phyloP scores from a whole-genome alignment of 2,329 filamentous ascomycete species.

The Catunica adiposa region DNA sequence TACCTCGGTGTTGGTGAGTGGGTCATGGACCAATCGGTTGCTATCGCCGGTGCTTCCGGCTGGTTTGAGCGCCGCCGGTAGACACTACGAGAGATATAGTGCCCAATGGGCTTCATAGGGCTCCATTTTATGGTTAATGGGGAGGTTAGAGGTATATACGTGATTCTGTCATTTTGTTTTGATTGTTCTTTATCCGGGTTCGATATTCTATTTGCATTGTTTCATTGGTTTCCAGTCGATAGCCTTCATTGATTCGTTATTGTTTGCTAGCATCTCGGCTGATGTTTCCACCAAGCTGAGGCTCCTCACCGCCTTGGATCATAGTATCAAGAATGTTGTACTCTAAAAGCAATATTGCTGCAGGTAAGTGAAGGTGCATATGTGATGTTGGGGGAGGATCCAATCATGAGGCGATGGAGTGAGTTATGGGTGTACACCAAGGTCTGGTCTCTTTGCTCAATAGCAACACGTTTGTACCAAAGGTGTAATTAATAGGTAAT shows the following conservation, averaged over 20 bases:
- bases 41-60: constrained; percentile 69
- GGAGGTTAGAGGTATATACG: background rate
- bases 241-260: too few species aligned
- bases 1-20: constrained; percentile 93
- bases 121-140: too few species aligned
- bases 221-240: too few species aligned
- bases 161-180: background rate
- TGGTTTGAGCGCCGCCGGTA: constrained; percentile 86
- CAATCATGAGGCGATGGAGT: background rate
- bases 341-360: background rate
- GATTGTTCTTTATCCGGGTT: background rate
- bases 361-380: background rate
- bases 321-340: background rate
- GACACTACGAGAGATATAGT: too few species aligned
- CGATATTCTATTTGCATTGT: too few species aligned
- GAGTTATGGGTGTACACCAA: background rate
- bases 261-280: too few species aligned
- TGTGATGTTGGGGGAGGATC: background rate
- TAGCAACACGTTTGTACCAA: too few species aligned
- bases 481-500: too few species aligned
- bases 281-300: too few species aligned
- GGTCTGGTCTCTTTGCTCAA: too few species aligned
- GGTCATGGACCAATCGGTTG: constrained; percentile 95
- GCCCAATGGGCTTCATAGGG: too few species aligned
- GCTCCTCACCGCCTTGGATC: constrained; percentile 1